Base-by-base conservation (phyloP, 2,329 filamentous ascomycete species). In the Arachnomyces sp. region DNA sequence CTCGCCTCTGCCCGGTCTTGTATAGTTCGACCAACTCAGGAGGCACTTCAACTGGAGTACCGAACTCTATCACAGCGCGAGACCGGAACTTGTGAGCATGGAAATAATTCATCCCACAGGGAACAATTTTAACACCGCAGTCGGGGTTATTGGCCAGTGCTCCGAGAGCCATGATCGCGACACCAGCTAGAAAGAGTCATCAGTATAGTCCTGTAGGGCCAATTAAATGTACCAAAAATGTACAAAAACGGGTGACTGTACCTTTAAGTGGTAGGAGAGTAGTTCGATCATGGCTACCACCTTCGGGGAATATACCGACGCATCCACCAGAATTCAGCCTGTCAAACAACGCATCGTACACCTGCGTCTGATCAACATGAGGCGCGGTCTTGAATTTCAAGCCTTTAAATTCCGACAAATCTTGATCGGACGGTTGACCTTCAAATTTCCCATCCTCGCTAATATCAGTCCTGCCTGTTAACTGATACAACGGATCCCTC, bases 81-180 rank as follows among this genome's bases (percentile, higher is more conserved):
- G 90, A 96, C 34, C 90, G 84, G 66, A 98, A 98, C 63, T 96
- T 98, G 73, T 98, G 90, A 0, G 90, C 86, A 64, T 96, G 90
- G 67, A 98, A 98, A 66, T 98, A 98, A 65, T 98, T 98, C 90
- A 98, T 95, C 53, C 90, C 90, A 38, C 92, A 89, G 3, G 92
- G 92, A 16, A 98, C 86, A 53, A 98, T 95, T 64, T 89, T 93
- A 46, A 98, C 71, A 21, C 86, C 87, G 57, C 86, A 95, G 48
- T 90, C 75, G 2, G 89, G 89, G 46, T 89, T 80, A 42, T 87
- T 82, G 4, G 86, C 87, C 38, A 96, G 72, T 1, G 92, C 84
- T 30, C 90, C 90, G 28, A 98, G 75, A 9, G 90, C 92, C 90
- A 98, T 98, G 57, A 98, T 92, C 43, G 92, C 92, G 44, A 98